Conservation (phyloP, 768 basidiomycete genomes). For the Tulasnella sp. region DNA sequence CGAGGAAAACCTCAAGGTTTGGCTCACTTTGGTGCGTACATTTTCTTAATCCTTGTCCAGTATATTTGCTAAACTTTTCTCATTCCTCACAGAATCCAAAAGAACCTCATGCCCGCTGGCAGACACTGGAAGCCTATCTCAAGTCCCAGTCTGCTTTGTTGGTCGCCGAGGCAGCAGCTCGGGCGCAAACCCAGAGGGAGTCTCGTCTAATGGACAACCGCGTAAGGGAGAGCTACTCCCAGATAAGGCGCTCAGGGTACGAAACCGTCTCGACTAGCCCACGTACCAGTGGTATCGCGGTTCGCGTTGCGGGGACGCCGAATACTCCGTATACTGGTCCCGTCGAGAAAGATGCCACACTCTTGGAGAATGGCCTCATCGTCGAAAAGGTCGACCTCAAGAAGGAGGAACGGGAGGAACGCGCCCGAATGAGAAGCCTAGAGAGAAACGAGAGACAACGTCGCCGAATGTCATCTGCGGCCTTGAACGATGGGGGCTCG, state of each 20-base stretch:
- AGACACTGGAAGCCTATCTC: slow-evolving; percentile 81
- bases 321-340: background rate
- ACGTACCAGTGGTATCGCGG: background rate
- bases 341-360: slow-evolving; percentile 67
- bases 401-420: slow-evolving; percentile 59
- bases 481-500: slow-evolving; percentile 9
- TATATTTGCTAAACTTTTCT: slow-evolving; percentile 33
- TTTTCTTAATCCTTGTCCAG: slow-evolving; percentile 4
- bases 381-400: slow-evolving; percentile 85
- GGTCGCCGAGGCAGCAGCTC: slow-evolving; percentile 80
- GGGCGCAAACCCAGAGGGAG: slow-evolving; percentile 76
- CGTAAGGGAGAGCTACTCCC: slow-evolving; percentile 79
- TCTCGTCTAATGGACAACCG: slow-evolving; percentile 72
- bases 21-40: slow-evolving; percentile 68
- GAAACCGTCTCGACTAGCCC: slow-evolving; percentile 46
- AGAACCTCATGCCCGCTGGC: slow-evolving; percentile 82
- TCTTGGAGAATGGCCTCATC: slow-evolving; percentile 87
- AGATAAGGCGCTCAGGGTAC: slow-evolving; percentile 77
- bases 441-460: slow-evolving; percentile 57
- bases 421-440: slow-evolving; percentile 68
- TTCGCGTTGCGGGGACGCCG: background rate
- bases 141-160: slow-evolving; percentile 77
- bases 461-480: slow-evolving; percentile 52
- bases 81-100: slow-evolving; percentile 71
- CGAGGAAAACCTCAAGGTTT: slow-evolving; percentile 78